Conservation (phyloP, 2,329 filamentous ascomycete genomes). For the Monilinia fructigena region DNA sequence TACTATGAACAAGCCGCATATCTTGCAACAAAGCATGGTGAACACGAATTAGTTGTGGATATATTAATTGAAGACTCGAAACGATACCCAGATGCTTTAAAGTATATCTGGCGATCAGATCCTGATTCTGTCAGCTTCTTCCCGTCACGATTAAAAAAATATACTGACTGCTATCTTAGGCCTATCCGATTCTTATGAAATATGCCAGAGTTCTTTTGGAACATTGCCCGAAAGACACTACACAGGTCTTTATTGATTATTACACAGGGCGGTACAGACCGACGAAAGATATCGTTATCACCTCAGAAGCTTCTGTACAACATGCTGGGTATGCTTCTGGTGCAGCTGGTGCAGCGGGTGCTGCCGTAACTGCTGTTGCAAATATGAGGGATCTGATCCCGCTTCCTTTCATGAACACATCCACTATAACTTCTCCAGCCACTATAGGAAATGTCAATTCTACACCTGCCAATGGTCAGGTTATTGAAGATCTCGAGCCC, state of each 20-base stretch:
- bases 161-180: conserved; percentile 47
- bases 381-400: conserved; percentile 82
- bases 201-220: conserved; percentile 89
- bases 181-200: conserved; percentile 88
- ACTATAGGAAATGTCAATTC: conserved; percentile 51
- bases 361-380: conserved; percentile 75
- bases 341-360: conserved; percentile 46
- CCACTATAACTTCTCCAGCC: conserved; percentile 54
- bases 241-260: conserved; percentile 88
- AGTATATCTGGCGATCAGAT: conserved; percentile 87
- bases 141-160: neutral
- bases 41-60: conserved; percentile 90
- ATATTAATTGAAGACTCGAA: conserved; percentile 95
- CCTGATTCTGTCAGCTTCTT: conserved; percentile 63
- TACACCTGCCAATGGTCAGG: conserved; percentile 53
- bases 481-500: conserved; percentile 49
- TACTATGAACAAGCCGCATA: conserved; percentile 98
- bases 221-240: conserved; percentile 78
- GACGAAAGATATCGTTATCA: conserved; percentile 55
- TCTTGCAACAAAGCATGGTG: conserved; percentile 87
- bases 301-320: conserved; percentile 25
- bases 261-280: conserved; percentile 84
- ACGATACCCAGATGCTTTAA: conserved; percentile 80
- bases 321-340: conserved; percentile 41
- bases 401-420: conserved; percentile 77